Evolutionary conservation across 352 stramenopile species (phyloP).

Genomic region (Pythium phragmiticola): DNA sequence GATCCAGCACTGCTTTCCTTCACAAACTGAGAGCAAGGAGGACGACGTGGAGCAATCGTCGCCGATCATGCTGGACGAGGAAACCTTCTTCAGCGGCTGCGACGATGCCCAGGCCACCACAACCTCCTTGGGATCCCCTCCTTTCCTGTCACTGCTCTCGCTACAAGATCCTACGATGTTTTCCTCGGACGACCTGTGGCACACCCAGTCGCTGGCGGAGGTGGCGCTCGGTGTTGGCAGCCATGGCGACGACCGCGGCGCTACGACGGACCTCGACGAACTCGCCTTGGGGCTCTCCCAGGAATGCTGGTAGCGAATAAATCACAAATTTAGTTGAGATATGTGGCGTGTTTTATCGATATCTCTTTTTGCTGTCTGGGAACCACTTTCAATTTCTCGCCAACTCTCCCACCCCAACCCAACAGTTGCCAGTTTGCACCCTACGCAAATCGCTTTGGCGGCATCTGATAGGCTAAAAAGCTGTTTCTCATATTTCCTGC

Average conservation of each 20-base stretch:
- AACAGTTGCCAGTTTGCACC: constrained; percentile 19
- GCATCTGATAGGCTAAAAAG: constrained; percentile 20
- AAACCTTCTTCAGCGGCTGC: constrained; percentile 13
- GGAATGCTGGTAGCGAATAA: constrained; percentile 21
- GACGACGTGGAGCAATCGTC: neutral
- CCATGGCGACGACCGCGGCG: constrained; percentile 6
- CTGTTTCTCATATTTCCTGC: neutral
- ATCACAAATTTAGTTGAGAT: neutral
- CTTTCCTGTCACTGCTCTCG: constrained; percentile 16
- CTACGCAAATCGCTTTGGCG: constrained; percentile 8
- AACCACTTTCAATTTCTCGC: constrained; percentile 14
- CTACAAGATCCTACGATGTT: constrained; percentile 9
- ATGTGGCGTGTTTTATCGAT: neutral
- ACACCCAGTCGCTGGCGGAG: constrained; percentile 16
- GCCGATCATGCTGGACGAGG: constrained; percentile 6
- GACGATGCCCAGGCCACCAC: constrained; percentile 1
- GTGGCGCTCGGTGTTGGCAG: constrained; percentile 6
- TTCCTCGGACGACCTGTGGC: constrained; percentile 19
- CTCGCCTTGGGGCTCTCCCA: constrained; percentile 16
- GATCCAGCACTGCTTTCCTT: neutral
- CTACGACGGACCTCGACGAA: constrained; percentile 19
- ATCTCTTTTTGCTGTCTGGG: neutral
- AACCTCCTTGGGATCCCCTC: neutral
- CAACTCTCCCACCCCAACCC: neutral
- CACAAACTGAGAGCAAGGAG: neutral